Conservation (phyloP, 192 early-diverging fungal genomes). For the Entophlyctis helioformis region DNA sequence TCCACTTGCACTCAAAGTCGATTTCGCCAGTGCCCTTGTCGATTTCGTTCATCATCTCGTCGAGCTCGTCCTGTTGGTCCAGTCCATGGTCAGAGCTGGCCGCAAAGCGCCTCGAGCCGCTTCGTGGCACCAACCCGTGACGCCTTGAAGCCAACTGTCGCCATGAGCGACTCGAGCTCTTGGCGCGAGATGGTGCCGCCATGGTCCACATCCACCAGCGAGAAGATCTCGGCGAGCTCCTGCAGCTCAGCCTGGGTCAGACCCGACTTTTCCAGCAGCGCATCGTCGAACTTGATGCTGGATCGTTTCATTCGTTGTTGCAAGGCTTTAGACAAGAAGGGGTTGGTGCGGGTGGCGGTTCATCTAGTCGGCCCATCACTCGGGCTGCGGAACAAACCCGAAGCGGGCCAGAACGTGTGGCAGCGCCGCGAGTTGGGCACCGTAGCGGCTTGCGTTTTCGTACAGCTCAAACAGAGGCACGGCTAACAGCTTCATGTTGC, state of each 20-base stretch:
- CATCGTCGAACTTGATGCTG: no score
- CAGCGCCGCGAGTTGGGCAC: conserved; percentile 52
- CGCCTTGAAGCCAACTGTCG: conserved; percentile 32
- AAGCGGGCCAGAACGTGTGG: conserved; percentile 48
- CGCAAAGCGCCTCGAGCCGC: not conserved
- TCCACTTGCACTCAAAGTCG: conserved; percentile 38
- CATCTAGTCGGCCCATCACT: no score
- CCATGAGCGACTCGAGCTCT: conserved; percentile 40
- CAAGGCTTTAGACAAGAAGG: no score
- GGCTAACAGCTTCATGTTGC: conserved; percentile 67
- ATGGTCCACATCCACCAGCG: conserved; percentile 43
- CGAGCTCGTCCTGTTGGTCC: conserved; percentile 22
- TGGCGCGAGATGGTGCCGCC: conserved; percentile 36
- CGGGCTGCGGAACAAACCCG: conserved; percentile 21
- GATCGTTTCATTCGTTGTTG: no score
- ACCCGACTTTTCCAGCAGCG: no score
- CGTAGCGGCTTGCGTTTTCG: conserved; percentile 66
- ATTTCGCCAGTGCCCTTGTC: conserved; percentile 40
- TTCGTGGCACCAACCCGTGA: conserved; percentile 16
- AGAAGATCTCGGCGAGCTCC: conserved; percentile 43
- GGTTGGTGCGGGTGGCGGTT: no score
- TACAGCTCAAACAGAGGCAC: conserved; percentile 71
- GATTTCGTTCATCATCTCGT: conserved; percentile 41
- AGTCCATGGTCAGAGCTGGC: not conserved
- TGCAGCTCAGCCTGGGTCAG: conserved; percentile 25